Percentiles rank a stretch among this genome's conserved stretches.
Evolutionary conservation across 148 eudicot species (phyloP).

Genomic region (Cornus kousa): DNA sequence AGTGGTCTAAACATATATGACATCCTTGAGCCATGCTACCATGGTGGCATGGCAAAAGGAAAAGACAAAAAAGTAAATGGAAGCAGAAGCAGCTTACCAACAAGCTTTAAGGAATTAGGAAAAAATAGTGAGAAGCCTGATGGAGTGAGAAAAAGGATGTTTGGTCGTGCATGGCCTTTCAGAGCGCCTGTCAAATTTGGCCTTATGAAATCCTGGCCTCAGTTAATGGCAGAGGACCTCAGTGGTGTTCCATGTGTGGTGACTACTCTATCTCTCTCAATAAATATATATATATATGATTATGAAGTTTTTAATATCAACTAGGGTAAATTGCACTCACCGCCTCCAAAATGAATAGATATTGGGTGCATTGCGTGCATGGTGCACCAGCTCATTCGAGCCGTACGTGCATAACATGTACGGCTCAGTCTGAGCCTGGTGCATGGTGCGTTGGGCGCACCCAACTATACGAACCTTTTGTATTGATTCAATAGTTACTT

Average conservation of each 20-base stretch:
- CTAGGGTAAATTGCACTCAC: too few relatives aligned
- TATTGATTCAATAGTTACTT: too few relatives aligned
- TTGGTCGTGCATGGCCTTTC: conserved; percentile 83
- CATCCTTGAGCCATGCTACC: conserved; percentile 79
- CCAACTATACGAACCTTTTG: too few relatives aligned
- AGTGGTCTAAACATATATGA: conserved; percentile 58
- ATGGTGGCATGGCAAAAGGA: conserved; percentile 22
- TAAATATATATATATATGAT: too few relatives aligned
- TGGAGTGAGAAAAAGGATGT: conserved; percentile 74
- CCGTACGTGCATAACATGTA: too few relatives aligned
- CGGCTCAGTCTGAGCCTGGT: too few relatives aligned
- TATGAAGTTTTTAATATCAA: too few relatives aligned
- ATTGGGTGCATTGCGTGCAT: too few relatives aligned
- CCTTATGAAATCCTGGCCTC: conserved; percentile 70
- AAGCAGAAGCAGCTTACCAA: conserved; percentile 39
- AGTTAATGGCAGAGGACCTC: conserved; percentile 34
- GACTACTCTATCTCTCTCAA: conserved; percentile 13
- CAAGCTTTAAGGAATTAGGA: conserved; percentile 61
- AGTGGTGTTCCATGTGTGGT: conserved; percentile 54
- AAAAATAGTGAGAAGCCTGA: conserved; percentile 55
- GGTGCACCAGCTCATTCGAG: too few relatives aligned
- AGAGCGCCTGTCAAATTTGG: conserved; percentile 75
- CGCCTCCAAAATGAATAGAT: too few relatives aligned
- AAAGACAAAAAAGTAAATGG: not conserved
- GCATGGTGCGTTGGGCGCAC: too few relatives aligned